phyloP scores from a whole-genome alignment of 768 basidiomycete genomes.

The Pleurotus ostreatus region DNA sequence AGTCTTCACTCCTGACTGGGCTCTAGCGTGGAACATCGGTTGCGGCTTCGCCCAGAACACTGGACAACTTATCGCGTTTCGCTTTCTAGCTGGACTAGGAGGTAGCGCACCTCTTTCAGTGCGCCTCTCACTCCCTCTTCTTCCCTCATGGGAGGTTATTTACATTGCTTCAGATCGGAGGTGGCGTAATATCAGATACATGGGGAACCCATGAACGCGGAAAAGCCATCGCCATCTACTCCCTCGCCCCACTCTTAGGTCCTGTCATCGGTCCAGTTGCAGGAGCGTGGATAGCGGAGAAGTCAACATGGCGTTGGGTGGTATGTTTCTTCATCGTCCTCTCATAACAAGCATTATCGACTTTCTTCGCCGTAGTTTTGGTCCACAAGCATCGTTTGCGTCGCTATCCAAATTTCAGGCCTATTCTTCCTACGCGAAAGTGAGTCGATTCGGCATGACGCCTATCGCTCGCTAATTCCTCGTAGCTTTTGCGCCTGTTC shows the following conservation, averaged over 20 bases:
- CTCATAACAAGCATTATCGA: not conserved
- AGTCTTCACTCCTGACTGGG: not conserved
- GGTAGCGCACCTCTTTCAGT: constrained; percentile 68
- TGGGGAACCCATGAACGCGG: constrained; percentile 62
- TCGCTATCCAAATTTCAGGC: constrained; percentile 48
- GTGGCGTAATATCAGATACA: constrained; percentile 60
- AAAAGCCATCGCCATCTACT: constrained; percentile 58
- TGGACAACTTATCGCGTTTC: constrained; percentile 58
- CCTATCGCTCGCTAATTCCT: constrained; percentile 15
- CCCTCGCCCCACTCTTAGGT: constrained; percentile 61
- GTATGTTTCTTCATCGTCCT: constrained; percentile 27
- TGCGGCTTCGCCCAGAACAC: constrained; percentile 62
- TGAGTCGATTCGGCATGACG: constrained; percentile 21
- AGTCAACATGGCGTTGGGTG: constrained; percentile 70
- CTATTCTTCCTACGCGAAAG: constrained; percentile 61
- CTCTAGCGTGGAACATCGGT: constrained; percentile 55
- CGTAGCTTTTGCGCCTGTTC: constrained; percentile 38
- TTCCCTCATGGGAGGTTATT: constrained; percentile 20
- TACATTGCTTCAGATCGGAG: constrained; percentile 40
- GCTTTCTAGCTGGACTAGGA: constrained; percentile 66
- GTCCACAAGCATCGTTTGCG: constrained; percentile 59
- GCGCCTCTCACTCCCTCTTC: constrained; percentile 36
- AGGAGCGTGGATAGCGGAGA: constrained; percentile 61
- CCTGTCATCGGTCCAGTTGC: constrained; percentile 60
- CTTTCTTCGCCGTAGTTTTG: constrained; percentile 43